Conservation (phyloP, 108 stramenopile species). For the Pseudonitzschia multistriata region DNA sequence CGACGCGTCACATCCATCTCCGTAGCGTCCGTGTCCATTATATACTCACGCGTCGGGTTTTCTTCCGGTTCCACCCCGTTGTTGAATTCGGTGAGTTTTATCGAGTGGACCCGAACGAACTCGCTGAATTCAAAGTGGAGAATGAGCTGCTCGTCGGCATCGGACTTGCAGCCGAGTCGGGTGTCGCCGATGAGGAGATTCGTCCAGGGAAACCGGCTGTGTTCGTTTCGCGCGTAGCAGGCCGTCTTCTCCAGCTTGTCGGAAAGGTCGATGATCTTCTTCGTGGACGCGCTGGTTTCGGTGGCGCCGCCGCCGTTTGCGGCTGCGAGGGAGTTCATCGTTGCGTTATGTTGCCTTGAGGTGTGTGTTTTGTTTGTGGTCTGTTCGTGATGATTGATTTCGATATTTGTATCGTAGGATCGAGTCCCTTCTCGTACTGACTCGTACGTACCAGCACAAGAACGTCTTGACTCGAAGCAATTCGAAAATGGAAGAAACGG, state of each 20-base stretch:
- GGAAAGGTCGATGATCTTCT: slow-evolving; percentile 54
- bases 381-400: no score
- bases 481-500: no score
- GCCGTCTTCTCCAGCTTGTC: slow-evolving; percentile 53
- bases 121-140: slow-evolving; percentile 83
- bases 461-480: no score
- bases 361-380: background rate
- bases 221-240: slow-evolving; percentile 79
- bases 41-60: slow-evolving; percentile 49
- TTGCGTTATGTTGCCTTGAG: background rate
- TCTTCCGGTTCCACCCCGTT: slow-evolving; percentile 61
- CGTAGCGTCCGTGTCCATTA: background rate
- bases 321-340: background rate
- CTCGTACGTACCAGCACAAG: no score
- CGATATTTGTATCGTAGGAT: no score
- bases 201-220: slow-evolving; percentile 62
- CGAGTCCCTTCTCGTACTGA: no score
- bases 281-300: slow-evolving; percentile 23
- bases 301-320: background rate
- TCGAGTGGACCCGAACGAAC: slow-evolving; percentile 66
- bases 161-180: slow-evolving; percentile 77
- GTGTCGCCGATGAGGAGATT: slow-evolving; percentile 89
- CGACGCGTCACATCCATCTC: background rate
- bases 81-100: slow-evolving; percentile 83
- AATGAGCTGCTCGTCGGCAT: slow-evolving; percentile 88